Conservation (phyloP, 2,329 filamentous ascomycete species). For the Talaromyces marneffei region DNA sequence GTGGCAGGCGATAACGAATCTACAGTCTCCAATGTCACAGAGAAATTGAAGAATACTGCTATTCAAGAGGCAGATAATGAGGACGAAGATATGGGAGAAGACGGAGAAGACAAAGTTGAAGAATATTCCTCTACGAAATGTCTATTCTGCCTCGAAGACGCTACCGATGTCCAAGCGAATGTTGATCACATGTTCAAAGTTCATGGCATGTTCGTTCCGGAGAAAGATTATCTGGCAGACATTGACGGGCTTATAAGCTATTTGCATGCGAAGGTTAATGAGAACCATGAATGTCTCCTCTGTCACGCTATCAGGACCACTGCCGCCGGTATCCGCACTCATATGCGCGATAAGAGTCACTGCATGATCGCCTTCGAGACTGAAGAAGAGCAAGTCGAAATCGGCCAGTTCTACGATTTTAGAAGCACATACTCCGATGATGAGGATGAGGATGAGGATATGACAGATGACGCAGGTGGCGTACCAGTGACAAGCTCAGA, state of each 20-base stretch:
- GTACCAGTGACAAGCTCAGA: slow-evolving; percentile 37
- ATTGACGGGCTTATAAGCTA: slow-evolving; percentile 73
- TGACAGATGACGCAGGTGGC: slow-evolving; percentile 58
- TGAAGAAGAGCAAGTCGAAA: slow-evolving; percentile 84
- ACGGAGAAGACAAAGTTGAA: slow-evolving; percentile 36
- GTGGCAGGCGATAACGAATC: slow-evolving; percentile 47
- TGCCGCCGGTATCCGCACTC: slow-evolving; percentile 76
- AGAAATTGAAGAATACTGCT: slow-evolving; percentile 65
- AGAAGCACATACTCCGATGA: slow-evolving; percentile 87
- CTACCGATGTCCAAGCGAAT: slow-evolving; percentile 68
- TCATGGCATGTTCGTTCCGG: slow-evolving; percentile 94
- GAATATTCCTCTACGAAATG: slow-evolving; percentile 55
- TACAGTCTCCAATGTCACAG: slow-evolving; percentile 64
- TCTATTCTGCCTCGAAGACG: slow-evolving; percentile 87
- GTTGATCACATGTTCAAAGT: slow-evolving; percentile 83
- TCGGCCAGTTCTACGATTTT: slow-evolving; percentile 97
- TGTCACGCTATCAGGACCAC: slow-evolving; percentile 80
- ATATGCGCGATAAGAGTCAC: slow-evolving; percentile 95
- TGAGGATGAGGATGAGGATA: slow-evolving; percentile 53
- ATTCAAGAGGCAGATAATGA: slow-evolving; percentile 43
- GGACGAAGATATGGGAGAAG: slow-evolving; percentile 32
- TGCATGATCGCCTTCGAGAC: slow-evolving; percentile 92
- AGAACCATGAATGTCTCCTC: slow-evolving; percentile 77
- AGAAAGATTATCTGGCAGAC: slow-evolving; percentile 76
- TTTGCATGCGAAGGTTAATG: slow-evolving; percentile 71